Evolutionary conservation across 495 filamentous ascomycete genomes (phyloP), one percentile per base, ranked within the genome.

Genomic region (Copromyces sp.): DNA sequence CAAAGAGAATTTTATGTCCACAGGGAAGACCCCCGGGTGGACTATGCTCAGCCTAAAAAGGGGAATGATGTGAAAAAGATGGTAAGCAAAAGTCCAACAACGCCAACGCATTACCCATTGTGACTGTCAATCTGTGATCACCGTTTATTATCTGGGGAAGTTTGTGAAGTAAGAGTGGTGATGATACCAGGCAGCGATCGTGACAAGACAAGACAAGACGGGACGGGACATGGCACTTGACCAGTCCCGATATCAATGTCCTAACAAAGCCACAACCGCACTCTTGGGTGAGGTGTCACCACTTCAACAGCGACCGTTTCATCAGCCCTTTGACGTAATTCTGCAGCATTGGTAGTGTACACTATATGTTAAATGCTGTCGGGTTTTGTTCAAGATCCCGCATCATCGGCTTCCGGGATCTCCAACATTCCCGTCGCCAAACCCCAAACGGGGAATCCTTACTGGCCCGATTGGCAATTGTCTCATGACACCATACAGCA

Each of bases 301-400:
- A 65, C 53, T 65, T 65, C 53, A 40, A 12, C 39, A 65, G 53
- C 53, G 32, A 32, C 24, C 53, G 14, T 65, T 37, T 9, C 11
- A 35, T 29, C 11, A 47, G 61, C 20, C 69, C 68, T 29, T 53
- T 73, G 72, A 70, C 68, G 72, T 73, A 69, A 73, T 69, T 39
- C 17, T 41, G 71, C 71, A 61, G 32, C 12, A 17, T 20, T 68
- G 24, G 69, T 20, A 61, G 53, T 24, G 24, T 24, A 24, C 45
- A 61, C 35, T 37, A 5, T 37, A 37, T 24, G 24, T 24, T 24
- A 24, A 24, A 24, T 24, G 24, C 24, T 29, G 20, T 59, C 47
- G 20, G 47, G 11, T 47, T 47, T 29, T 29, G 24, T 29, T 59
- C 47, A 59, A 59, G 24, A 29, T n/a, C 42, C 3, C 35, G 5